Base-by-base conservation (phyloP, 208 protist species). In the Strigomonas galati region DNA sequence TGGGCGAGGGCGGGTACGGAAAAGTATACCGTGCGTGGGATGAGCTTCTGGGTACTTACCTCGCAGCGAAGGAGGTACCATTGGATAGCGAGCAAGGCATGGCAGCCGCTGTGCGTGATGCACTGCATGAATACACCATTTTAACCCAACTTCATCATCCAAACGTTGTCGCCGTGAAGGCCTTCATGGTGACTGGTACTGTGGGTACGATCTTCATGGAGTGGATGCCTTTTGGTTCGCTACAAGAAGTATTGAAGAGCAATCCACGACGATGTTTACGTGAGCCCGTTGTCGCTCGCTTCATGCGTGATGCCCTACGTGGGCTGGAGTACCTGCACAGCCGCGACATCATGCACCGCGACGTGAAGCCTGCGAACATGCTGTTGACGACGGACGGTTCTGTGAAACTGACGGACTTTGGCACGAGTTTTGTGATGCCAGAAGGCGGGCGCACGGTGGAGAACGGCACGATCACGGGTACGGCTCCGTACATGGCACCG, bases 331-430 rank as follows among this genome's bases (percentile, higher is more conserved):
- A n/a, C n/a, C n/a, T n/a, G n/a, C n/a, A n/a, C n/a, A n/a, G n/a
- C n/a, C n/a, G n/a, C n/a, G n/a, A n/a, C n/a, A n/a, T n/a, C n/a
- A n/a, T n/a, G n/a, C n/a, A n/a, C n/a, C n/a, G n/a, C n/a, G n/a
- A n/a, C n/a, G n/a, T n/a, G n/a, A 94, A 96, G 69, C 85, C 84
- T 26, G 82, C 43, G 32, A 96, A 96, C 70, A 84, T 94, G 80
- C 76, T 96, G 43, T 78, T 94, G 24, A 78, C 65, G 46, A 63
- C 65, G 17, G 83, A 96, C 49, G 74, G 87, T 51, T 68, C 71
- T 12, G 74, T 93, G 44, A 84, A 89, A 69, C 70, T 96, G 48
- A 91, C 82, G 10, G 88, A 96, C 75, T 93, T 96, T 67, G 91
- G 88, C 56, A 81, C 82, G 24, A 84, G 78, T 51, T 71, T 78